A percentile compares a stretch with the other conserved stretches of the same genome.
These are phyloP conservation scores for Podochytrium sp. DNA, from an alignment of 192 early-diverging fungal species.

Conservation along the genomic window DNA sequence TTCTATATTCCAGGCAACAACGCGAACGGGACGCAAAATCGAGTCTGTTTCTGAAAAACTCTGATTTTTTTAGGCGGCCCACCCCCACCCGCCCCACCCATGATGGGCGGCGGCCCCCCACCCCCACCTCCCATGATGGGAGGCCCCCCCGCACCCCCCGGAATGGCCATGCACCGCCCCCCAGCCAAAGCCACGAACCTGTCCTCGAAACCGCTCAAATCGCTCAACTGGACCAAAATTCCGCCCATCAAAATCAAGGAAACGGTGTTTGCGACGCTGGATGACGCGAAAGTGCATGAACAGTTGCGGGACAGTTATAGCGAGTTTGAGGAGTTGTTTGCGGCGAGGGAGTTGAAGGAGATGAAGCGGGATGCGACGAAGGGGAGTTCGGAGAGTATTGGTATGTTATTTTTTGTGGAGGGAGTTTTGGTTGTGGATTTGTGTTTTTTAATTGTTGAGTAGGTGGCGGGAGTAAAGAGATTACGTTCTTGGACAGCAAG, in stretches of 20 bases:
- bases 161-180: slow-evolving; percentile 18
- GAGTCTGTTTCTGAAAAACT: neutral
- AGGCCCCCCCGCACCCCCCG: slow-evolving; percentile 33
- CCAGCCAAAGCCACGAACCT: slow-evolving; percentile 49
- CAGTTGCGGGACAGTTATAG: slow-evolving; percentile 42
- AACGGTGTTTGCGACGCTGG: slow-evolving; percentile 50
- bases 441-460: too few relatives aligned
- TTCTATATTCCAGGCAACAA: slow-evolving; percentile 3
- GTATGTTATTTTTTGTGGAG: neutral
- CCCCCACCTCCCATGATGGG: slow-evolving; percentile 7
- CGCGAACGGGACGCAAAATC: neutral
- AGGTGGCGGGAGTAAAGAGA: slow-evolving; percentile 34
- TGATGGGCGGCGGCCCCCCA: slow-evolving; percentile 11
- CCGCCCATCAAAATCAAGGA: slow-evolving; percentile 49
- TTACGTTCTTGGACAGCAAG: slow-evolving; percentile 56
- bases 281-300: slow-evolving; percentile 49
- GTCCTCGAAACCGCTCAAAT: slow-evolving; percentile 55
- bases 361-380: slow-evolving; percentile 19
- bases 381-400: slow-evolving; percentile 40
- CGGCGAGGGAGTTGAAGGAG: slow-evolving; percentile 45
- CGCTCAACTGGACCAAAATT: slow-evolving; percentile 64
- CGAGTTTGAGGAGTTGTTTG: slow-evolving; percentile 59
- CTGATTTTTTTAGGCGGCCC: neutral
- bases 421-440: neutral
- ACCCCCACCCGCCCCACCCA: slow-evolving; percentile 35